Percentiles rank a stretch among this genome's conserved stretches.
phyloP scores from a whole-genome alignment of 1,284 basidiomycete species.

The Somion occarium region DNA sequence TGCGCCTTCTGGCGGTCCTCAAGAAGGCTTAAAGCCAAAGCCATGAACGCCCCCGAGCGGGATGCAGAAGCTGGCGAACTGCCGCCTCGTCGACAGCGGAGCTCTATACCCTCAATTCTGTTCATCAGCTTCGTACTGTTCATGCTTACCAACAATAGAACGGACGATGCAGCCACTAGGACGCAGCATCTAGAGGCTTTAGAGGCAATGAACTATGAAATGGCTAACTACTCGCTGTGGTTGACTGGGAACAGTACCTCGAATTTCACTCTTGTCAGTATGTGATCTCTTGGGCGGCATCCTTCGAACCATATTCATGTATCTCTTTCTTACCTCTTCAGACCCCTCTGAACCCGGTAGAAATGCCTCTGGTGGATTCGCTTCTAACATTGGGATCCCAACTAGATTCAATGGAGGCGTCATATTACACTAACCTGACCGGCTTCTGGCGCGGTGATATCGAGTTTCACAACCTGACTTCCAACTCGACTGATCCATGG shows the following conservation, averaged over 20 bases:
- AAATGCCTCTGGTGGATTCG: constrained; percentile 45
- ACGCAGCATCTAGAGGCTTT: constrained; percentile 64
- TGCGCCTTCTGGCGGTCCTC: too few relatives aligned
- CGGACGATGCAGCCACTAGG: constrained; percentile 55
- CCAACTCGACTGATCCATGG: constrained; percentile 39
- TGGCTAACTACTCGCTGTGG: constrained; percentile 72
- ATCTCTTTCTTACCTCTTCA: background rate
- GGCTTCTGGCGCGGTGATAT: constrained; percentile 68
- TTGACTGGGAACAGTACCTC: constrained; percentile 54
- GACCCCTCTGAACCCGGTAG: constrained; percentile 43
- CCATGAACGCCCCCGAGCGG: background rate
- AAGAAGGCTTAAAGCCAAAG: too few relatives aligned
- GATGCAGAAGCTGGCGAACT: constrained; percentile 9
- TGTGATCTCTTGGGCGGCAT: background rate
- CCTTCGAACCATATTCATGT: background rate
- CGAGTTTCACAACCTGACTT: constrained; percentile 60
- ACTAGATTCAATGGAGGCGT: constrained; percentile 41
- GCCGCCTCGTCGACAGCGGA: constrained; percentile 35
- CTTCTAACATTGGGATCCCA: constrained; percentile 43
- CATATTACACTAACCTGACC: constrained; percentile 73
- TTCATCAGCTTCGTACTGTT: constrained; percentile 71
- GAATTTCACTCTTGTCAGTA: constrained; percentile 66
- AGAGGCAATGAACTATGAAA: constrained; percentile 48
- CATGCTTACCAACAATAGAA: constrained; percentile 65
- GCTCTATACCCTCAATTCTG: constrained; percentile 66